Conservation (phyloP, 2,329 filamentous ascomycete genomes). For the Chalaropsis ovoidea region DNA sequence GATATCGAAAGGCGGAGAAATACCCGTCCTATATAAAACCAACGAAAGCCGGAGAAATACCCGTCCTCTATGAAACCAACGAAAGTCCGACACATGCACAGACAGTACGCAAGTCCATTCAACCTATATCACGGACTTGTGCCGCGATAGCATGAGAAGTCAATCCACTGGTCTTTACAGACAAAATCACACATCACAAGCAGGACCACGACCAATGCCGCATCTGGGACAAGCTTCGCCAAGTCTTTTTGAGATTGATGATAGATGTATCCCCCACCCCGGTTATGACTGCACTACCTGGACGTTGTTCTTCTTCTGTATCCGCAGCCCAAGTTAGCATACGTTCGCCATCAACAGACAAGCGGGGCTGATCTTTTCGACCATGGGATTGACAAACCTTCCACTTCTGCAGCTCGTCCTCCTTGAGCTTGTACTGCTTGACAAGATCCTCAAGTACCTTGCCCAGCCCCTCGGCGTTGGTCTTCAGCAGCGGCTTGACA, state of each 20-base stretch:
- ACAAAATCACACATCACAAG: too few relatives aligned
- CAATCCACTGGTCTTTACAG: too few relatives aligned
- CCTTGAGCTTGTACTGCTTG: constrained; percentile 92
- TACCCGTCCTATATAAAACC: too few relatives aligned
- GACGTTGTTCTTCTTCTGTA: constrained; percentile 79
- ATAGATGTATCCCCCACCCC: constrained; percentile 15
- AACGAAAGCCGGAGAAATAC: too few relatives aligned
- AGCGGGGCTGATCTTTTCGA: neutral
- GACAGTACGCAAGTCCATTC: too few relatives aligned
- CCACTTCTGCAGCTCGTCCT: constrained; percentile 94
- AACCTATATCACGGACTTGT: too few relatives aligned
- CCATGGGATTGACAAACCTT: constrained; percentile 55
- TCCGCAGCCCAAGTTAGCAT: constrained; percentile 10
- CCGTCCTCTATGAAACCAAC: too few relatives aligned
- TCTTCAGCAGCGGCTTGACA: constrained; percentile 80
- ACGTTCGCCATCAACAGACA: neutral
- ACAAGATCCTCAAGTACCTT: constrained; percentile 90
- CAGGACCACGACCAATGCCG: too few relatives aligned
- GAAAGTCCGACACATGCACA: too few relatives aligned
- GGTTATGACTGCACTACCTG: constrained; percentile 68
- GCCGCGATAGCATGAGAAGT: too few relatives aligned
- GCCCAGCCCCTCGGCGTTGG: constrained; percentile 85
- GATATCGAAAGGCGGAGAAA: too few relatives aligned
- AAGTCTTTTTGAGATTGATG: neutral
- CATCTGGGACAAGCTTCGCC: too few relatives aligned